These are phyloP conservation scores for Populus tremula DNA, from an alignment of 345 rosid genomes.

Conservation along the genomic window DNA sequence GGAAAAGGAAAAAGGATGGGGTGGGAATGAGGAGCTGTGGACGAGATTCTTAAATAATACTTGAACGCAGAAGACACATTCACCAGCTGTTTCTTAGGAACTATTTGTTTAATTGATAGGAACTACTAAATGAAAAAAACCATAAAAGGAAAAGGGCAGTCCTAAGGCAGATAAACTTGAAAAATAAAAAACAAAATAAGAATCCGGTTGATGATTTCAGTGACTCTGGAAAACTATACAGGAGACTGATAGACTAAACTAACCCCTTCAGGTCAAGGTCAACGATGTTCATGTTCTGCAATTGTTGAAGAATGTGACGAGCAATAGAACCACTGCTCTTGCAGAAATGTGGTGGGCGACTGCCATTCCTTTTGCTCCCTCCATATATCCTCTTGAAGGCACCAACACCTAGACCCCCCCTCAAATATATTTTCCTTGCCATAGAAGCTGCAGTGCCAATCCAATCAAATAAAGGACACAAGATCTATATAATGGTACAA, in stretches of 20 bases:
- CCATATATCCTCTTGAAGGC: slow-evolving; percentile 79
- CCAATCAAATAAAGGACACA: not conserved
- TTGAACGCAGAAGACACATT: no score
- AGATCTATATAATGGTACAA: no score
- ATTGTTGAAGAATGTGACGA: slow-evolving; percentile 78
- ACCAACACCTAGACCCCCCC: slow-evolving; percentile 94
- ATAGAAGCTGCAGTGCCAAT: slow-evolving; percentile 58
- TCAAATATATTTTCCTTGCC: slow-evolving; percentile 85
- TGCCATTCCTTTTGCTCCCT: slow-evolving; percentile 83
- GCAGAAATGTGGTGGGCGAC: slow-evolving; percentile 82
- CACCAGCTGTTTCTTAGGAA: no score
- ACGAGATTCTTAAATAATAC: no score
- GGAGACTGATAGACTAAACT: slow-evolving; percentile 14
- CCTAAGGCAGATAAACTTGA: not conserved
- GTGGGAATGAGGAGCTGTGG: no score
- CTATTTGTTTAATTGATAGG: no score
- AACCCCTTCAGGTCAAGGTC: slow-evolving; percentile 69
- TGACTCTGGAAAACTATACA: not conserved
- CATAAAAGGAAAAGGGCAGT: not conserved
- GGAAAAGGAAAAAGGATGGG: no score
- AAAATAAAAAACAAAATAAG: no score
- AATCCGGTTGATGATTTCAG: no score
- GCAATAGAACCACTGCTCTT: slow-evolving; percentile 84
- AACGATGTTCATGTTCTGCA: slow-evolving; percentile 60
- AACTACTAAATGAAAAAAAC: no score